phyloP scores from a whole-genome alignment of 2,329 filamentous ascomycete genomes.

The Lasiodiplodia sp. region DNA sequence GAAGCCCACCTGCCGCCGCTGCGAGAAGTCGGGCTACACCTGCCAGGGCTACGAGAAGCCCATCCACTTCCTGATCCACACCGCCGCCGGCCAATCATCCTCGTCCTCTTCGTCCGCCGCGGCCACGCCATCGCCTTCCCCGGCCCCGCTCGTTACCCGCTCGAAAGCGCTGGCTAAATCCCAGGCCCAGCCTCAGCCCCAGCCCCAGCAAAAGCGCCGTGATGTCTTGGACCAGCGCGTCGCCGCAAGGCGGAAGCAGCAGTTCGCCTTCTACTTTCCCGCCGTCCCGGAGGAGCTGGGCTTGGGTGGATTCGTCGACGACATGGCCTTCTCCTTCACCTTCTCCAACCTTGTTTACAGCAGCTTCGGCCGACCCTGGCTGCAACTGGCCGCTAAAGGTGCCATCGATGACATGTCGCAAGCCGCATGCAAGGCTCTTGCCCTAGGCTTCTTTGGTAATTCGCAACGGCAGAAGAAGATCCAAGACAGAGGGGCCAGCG shows the following conservation, averaged over 20 bases:
- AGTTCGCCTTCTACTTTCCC: constrained; percentile 15
- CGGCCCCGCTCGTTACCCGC: not conserved
- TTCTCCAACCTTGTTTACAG: constrained; percentile 34
- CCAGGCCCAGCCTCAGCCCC: not conserved
- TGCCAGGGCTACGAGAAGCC: constrained; percentile 33
- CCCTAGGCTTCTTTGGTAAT: constrained; percentile 31
- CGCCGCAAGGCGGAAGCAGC: constrained; percentile 5
- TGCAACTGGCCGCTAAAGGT: constrained; percentile 31
- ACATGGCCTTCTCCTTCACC: constrained; percentile 33
- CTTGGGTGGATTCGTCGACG: constrained; percentile 31
- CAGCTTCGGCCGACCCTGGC: constrained; percentile 33
- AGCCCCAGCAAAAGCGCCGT: not conserved
- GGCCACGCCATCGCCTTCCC: not conserved
- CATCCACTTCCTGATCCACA: constrained; percentile 32
- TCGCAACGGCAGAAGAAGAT: constrained; percentile 31
- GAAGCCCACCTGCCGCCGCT: constrained; percentile 32
- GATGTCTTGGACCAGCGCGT: not conserved
- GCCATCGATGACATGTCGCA: constrained; percentile 29
- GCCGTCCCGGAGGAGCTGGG: constrained; percentile 30
- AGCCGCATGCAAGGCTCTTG: constrained; percentile 31
- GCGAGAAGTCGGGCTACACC: constrained; percentile 32
- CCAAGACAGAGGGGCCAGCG: constrained; percentile 28
- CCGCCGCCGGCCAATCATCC: constrained; percentile 8
- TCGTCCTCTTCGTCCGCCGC: not conserved
- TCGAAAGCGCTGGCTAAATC: not conserved